A percentile compares a stretch with the other conserved stretches of the same genome.
Evolutionary conservation across 1,284 basidiomycete genomes (phyloP).

Genomic region (Agaricales sp.): DNA sequence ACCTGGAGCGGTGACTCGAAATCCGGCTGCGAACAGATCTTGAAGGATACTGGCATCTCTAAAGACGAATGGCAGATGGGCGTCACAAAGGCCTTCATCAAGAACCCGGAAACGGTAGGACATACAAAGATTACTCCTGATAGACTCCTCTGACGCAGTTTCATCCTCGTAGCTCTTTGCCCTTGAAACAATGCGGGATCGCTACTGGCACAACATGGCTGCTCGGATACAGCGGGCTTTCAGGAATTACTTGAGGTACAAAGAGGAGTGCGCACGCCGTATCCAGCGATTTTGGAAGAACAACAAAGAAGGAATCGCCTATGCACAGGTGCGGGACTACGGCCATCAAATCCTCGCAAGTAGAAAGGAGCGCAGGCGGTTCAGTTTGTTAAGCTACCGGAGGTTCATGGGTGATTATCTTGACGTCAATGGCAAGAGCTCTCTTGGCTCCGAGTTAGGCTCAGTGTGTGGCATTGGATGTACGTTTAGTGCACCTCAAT

Average conservation of each 20-base stretch:
- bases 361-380: constrained; percentile 90
- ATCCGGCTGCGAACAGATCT: constrained; percentile 88
- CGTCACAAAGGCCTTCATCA: constrained; percentile 97
- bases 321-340: constrained; percentile 85
- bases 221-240: constrained; percentile 93
- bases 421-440: constrained; percentile 75
- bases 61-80: constrained; percentile 99
- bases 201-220: constrained; percentile 99
- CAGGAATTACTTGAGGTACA: constrained; percentile 92
- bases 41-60: constrained; percentile 91
- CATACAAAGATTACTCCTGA: not conserved
- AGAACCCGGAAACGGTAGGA: constrained; percentile 93
- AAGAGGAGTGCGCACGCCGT: constrained; percentile 88
- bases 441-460: constrained; percentile 75
- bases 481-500: constrained; percentile 27
- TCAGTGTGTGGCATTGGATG: constrained; percentile 67
- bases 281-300: constrained; percentile 99
- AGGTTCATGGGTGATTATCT: constrained; percentile 98
- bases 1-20: constrained; percentile 90
- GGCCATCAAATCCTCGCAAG: constrained; percentile 88
- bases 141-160: constrained; percentile 2
- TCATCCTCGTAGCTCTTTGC: constrained; percentile 72
- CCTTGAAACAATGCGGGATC: constrained; percentile 96
- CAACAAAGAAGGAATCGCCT: constrained; percentile 90
- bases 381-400: constrained; percentile 89